Conservation (phyloP, 1,284 basidiomycete species). For the Bjerkandera adusta region DNA sequence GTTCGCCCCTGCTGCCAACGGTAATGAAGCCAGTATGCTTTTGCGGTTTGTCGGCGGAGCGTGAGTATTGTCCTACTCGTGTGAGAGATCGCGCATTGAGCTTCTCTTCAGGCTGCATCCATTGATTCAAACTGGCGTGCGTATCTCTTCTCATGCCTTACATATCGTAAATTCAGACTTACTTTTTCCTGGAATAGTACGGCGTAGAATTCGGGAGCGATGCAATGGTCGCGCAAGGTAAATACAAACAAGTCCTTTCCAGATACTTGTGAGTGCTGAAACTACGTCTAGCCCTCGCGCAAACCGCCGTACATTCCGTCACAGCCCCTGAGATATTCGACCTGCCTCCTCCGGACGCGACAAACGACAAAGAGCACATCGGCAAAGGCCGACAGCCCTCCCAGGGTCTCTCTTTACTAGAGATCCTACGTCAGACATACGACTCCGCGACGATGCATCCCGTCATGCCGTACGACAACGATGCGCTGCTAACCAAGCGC, state of each 20-base stretch:
- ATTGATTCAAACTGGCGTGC: constrained; percentile 62
- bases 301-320: constrained; percentile 46
- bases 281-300: constrained; percentile 46
- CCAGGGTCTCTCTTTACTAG: constrained; percentile 40
- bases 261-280: not conserved
- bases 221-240: constrained; percentile 53
- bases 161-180: too few species aligned
- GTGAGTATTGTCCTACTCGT: constrained; percentile 33
- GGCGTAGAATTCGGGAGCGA: constrained; percentile 59
- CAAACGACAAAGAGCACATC: constrained; percentile 1
- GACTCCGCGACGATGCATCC: constrained; percentile 50
- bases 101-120: constrained; percentile 47
- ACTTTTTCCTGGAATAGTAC: too few species aligned
- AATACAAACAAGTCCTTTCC: constrained; percentile 2
- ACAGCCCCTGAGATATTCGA: constrained; percentile 36
- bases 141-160: constrained; percentile 18
- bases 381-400: constrained; percentile 19
- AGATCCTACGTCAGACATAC: constrained; percentile 53
- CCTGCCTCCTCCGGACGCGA: constrained; percentile 8
- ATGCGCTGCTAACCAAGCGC: constrained; percentile 39
- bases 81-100: not conserved
- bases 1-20: constrained; percentile 49
- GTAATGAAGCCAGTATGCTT: constrained; percentile 50
- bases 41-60: constrained; percentile 53
- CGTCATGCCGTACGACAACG: constrained; percentile 50